These are phyloP conservation scores for Cardamine resedifolia DNA, from an alignment of 345 rosid species.

Conservation along the genomic window DNA sequence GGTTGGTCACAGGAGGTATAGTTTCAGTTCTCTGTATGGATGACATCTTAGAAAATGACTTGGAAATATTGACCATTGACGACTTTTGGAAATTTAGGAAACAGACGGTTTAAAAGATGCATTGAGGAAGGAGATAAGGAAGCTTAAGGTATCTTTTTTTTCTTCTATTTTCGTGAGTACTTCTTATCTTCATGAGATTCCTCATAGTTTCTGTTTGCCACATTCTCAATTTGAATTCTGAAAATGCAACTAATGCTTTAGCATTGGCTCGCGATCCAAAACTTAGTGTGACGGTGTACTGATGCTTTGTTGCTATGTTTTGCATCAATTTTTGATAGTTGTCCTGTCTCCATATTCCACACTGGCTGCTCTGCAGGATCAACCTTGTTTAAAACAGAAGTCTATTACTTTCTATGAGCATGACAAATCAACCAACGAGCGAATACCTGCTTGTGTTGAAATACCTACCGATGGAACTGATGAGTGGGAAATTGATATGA, in stretches of 20 bases:
- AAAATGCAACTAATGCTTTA: constrained; percentile 23
- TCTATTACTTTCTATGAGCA: constrained; percentile 47
- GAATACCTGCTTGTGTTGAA: constrained; percentile 60
- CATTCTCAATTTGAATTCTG: constrained; percentile 2
- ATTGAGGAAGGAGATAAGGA: constrained; percentile 64
- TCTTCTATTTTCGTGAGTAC: too few species aligned
- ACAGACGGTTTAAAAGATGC: constrained; percentile 68
- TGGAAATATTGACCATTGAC: constrained; percentile 1
- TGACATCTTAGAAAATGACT: not conserved
- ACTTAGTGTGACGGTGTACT: constrained; percentile 10
- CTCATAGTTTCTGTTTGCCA: constrained; percentile 1
- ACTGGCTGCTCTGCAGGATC: constrained; percentile 60
- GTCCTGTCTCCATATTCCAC: constrained; percentile 36
- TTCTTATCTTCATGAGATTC: constrained; percentile 5
- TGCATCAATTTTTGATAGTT: constrained; percentile 27
- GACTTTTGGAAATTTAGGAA: constrained; percentile 50
- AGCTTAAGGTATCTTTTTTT: constrained; percentile 71
- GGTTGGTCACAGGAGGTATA: constrained; percentile 92
- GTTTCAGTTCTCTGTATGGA: constrained; percentile 5
- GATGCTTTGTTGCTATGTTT: constrained; percentile 25
- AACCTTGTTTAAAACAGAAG: constrained; percentile 45
- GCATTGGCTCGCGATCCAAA: constrained; percentile 5
- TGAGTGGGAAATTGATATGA: constrained; percentile 93
- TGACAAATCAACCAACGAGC: constrained; percentile 43
- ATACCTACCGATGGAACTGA: constrained; percentile 92